These are phyloP conservation scores for Pestalotiopsis sp. DNA, from an alignment of 2,329 filamentous ascomycete species.

Conservation along the genomic window DNA sequence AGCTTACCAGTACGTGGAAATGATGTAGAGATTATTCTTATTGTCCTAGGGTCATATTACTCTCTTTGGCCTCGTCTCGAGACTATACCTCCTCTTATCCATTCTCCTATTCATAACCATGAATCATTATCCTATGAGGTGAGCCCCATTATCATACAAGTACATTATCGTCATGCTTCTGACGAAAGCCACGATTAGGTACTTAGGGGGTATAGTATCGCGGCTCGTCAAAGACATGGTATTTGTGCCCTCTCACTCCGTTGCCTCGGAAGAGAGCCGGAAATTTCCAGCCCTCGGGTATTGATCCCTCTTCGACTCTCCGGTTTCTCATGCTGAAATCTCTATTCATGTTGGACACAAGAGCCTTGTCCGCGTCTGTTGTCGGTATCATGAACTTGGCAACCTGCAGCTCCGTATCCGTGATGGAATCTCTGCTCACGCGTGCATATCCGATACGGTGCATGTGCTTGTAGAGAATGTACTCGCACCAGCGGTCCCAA, in stretches of 20 bases:
- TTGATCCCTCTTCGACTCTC: constrained; percentile 68
- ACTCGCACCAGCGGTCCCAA: constrained; percentile 99
- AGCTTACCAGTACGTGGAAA: neutral
- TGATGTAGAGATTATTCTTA: neutral
- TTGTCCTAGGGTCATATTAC: neutral
- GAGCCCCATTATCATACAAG: neutral
- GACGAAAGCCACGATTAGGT: neutral
- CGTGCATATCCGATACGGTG: constrained; percentile 86
- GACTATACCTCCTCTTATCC: neutral
- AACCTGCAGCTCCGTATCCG: constrained; percentile 95
- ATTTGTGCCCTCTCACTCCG: constrained; percentile 85
- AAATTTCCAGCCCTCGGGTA: constrained; percentile 80
- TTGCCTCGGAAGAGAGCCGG: constrained; percentile 81
- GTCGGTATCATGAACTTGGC: constrained; percentile 90
- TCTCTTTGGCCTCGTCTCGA: neutral
- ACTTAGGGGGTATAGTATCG: constrained; percentile 59
- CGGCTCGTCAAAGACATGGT: constrained; percentile 95
- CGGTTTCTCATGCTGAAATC: constrained; percentile 55
- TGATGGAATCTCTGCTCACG: constrained; percentile 87
- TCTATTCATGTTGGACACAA: constrained; percentile 39
- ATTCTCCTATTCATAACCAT: neutral
- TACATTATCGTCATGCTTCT: neutral
- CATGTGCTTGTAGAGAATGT: constrained; percentile 92
- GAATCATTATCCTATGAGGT: neutral
- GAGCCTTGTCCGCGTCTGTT: constrained; percentile 57